Percentiles rank a stretch among this genome's conserved stretches.
phyloP scores from a whole-genome alignment of 345 rosid species.

The Kernera saxatilis region DNA sequence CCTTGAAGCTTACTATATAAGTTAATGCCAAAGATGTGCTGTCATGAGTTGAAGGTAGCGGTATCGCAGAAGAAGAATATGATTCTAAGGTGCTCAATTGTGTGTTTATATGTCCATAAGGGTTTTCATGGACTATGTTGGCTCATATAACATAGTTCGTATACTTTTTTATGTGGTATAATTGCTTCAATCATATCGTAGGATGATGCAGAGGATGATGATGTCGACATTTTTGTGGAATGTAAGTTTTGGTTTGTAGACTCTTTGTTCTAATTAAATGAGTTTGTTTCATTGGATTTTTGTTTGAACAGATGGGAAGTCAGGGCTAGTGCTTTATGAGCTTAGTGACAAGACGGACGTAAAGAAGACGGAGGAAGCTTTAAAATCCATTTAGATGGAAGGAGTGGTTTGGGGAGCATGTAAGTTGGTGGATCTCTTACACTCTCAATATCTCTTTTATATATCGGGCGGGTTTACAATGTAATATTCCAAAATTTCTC shows the following conservation, averaged over 20 bases:
- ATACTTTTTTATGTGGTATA: no score
- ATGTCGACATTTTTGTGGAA: constrained; percentile 46
- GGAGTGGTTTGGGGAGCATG: neutral
- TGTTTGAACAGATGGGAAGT: neutral
- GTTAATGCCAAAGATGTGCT: no score
- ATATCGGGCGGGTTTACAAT: no score
- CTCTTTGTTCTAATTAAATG: neutral
- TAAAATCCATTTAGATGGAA: neutral
- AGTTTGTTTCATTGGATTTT: neutral
- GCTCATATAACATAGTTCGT: no score
- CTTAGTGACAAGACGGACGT: neutral
- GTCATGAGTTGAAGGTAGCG: no score
- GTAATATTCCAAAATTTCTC: no score
- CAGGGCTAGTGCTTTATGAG: neutral
- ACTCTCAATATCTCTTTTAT: neutral
- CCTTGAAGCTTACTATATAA: neutral
- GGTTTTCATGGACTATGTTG: no score
- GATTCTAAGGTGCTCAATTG: no score
- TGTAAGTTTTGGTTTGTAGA: neutral
- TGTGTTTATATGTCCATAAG: no score
- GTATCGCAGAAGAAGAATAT: no score
- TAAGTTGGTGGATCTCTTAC: neutral
- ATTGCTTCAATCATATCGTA: no score
- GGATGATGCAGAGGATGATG: no score
- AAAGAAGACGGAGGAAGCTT: neutral